phyloP scores from a whole-genome alignment of 805 yeast genomes.

The Starmerella bacillaris region DNA sequence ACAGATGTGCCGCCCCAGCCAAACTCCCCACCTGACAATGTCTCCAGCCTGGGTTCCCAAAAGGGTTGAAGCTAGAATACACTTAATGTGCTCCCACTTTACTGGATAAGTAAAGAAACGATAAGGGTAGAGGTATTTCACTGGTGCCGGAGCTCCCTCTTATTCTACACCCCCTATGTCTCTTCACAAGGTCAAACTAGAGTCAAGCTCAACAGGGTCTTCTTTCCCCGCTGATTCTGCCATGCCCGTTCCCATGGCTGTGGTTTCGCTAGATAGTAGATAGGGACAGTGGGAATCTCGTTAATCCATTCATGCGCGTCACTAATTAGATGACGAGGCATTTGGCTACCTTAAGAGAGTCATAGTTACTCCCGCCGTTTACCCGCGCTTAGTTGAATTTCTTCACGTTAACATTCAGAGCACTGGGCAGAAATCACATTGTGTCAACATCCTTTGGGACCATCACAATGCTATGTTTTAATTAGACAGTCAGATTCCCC shows the following conservation, averaged over 20 bases:
- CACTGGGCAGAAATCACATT: constrained; percentile 31
- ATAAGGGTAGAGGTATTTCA: constrained; percentile 30
- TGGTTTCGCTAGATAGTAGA: constrained; percentile 21
- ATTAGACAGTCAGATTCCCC: constrained; percentile 31
- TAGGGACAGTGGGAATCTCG: constrained; percentile 22
- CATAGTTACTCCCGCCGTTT: constrained; percentile 33
- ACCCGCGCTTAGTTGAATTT: constrained; percentile 31
- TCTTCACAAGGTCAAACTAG: constrained; percentile 30
- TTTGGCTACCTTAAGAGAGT: constrained; percentile 30
- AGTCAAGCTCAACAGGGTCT: constrained; percentile 28
- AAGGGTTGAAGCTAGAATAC: constrained; percentile 24
- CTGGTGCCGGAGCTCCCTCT: constrained; percentile 32
- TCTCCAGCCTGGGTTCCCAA: constrained; percentile 25
- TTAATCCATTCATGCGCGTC: constrained; percentile 12
- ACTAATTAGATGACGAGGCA: constrained; percentile 24
- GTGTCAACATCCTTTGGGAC: constrained; percentile 31
- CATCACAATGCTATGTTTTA: constrained; percentile 31
- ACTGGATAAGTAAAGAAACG: constrained; percentile 26
- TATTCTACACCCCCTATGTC: constrained; percentile 27
- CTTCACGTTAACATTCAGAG: constrained; percentile 29
- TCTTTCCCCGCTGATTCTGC: constrained; percentile 26
- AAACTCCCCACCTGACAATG: constrained; percentile 31
- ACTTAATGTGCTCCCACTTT: constrained; percentile 27
- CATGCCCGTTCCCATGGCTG: constrained; percentile 18
- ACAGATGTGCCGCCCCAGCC: constrained; percentile 34